Evolutionary conservation across 164 flowering plant species (phyloP).

Genomic region (Chimonanthus praecox): DNA sequence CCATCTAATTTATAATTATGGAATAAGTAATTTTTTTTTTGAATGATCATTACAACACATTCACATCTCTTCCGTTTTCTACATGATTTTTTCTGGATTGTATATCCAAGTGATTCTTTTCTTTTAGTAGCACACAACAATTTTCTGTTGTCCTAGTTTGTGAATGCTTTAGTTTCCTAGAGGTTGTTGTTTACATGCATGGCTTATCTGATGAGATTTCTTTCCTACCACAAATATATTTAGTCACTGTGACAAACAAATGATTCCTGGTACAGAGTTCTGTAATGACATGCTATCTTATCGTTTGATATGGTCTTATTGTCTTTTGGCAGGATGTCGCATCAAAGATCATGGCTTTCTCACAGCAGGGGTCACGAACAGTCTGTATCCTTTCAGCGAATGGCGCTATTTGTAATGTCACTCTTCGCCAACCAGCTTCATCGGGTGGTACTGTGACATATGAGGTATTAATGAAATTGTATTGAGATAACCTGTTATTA

Average conservation of each 20-base stretch:
- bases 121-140: no score
- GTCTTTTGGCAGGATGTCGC: constrained; percentile 59
- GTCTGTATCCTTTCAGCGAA: constrained; percentile 83
- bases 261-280: neutral
- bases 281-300: neutral
- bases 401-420: constrained; percentile 75
- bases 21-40: no score
- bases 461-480: constrained; percentile 48
- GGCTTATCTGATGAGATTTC: no score
- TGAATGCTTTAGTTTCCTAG: no score
- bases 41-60: no score
- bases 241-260: neutral
- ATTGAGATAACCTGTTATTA: neutral
- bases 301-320: neutral
- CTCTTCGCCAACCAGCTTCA: constrained; percentile 68
- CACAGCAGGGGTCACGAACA: constrained; percentile 82
- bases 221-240: no score
- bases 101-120: no score
- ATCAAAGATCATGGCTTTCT: constrained; percentile 64
- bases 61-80: no score
- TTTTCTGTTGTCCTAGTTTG: no score
- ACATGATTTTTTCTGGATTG: no score
- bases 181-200: no score
- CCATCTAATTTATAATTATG: no score
- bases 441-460: constrained; percentile 65